phyloP scores from a whole-genome alignment of 2,329 filamentous ascomycete genomes.

The Penicillium sp. region DNA sequence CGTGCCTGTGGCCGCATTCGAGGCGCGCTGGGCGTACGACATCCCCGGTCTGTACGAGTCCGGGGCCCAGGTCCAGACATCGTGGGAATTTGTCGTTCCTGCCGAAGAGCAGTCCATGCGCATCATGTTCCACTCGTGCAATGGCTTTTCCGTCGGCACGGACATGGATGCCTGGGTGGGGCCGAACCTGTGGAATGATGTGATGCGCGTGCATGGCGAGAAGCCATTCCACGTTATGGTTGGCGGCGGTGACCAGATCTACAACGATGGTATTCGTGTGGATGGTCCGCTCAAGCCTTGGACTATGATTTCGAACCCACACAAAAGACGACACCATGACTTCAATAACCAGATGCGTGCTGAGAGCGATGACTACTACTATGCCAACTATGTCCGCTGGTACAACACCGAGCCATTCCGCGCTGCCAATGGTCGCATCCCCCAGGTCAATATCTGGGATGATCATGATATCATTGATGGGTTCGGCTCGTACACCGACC shows the following conservation, averaged over 20 bases:
- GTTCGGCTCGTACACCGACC: slow-evolving; percentile 58
- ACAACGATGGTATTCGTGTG: slow-evolving; percentile 71
- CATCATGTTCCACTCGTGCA: slow-evolving; percentile 62
- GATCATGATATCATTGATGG: slow-evolving; percentile 60
- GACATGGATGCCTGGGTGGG: slow-evolving; percentile 56
- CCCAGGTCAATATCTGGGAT: slow-evolving; percentile 59
- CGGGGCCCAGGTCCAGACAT: slow-evolving; percentile 47
- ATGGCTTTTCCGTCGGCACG: slow-evolving; percentile 59
- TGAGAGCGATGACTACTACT: slow-evolving; percentile 55
- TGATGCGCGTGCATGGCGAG: slow-evolving; percentile 51
- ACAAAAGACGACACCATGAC: slow-evolving; percentile 50
- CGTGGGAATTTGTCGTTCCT: slow-evolving; percentile 49
- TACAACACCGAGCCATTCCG: slow-evolving; percentile 61
- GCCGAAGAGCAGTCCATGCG: slow-evolving; percentile 57
- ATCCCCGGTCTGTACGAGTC: slow-evolving; percentile 57
- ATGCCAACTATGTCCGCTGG: slow-evolving; percentile 54
- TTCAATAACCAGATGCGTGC: slow-evolving; percentile 58
- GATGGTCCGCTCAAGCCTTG: slow-evolving; percentile 64
- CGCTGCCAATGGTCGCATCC: slow-evolving; percentile 53
- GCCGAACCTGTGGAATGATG: slow-evolving; percentile 56
- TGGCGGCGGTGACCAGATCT: slow-evolving; percentile 82
- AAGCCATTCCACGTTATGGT: slow-evolving; percentile 63
- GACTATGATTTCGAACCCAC: slow-evolving; percentile 54
- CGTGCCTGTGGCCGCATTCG: slow-evolving; percentile 60
- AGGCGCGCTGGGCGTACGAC: slow-evolving; percentile 70